These are phyloP conservation scores for Austroboletus niveus DNA, from an alignment of 1,284 basidiomycete species.

Conservation along the genomic window DNA sequence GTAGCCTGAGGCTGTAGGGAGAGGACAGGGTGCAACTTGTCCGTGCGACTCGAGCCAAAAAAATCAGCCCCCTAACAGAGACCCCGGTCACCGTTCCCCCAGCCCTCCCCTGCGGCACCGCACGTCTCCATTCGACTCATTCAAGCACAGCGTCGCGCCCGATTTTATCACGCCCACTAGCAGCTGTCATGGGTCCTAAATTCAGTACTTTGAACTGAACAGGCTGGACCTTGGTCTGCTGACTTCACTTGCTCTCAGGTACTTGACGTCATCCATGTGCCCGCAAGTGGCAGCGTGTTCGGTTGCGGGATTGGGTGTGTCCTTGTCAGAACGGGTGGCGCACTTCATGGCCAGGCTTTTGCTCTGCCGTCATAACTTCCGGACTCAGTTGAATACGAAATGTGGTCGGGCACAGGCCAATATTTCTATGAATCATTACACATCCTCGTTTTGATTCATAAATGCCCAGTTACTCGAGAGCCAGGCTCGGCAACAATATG, in stretches of 20 bases:
- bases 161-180: too few species aligned
- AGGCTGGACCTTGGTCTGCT: background rate
- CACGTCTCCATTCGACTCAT: conserved; percentile 12
- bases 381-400: background rate
- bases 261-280: conserved; percentile 10
- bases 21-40: conserved; percentile 34
- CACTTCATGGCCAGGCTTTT: too few species aligned
- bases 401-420: too few species aligned
- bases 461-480: too few species aligned
- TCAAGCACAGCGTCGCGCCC: background rate
- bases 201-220: too few species aligned
- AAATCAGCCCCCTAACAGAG: conserved; percentile 25
- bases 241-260: background rate
- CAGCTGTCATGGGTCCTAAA: background rate
- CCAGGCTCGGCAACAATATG: too few species aligned
- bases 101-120: conserved; percentile 20
- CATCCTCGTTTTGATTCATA: too few species aligned
- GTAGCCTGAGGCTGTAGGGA: conserved; percentile 39
- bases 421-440: too few species aligned
- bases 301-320: background rate
- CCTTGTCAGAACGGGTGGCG: too few species aligned
- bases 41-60: conserved; percentile 36
- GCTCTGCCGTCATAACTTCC: background rate
- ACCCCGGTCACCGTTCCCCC: conserved; percentile 28
- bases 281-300: conserved; percentile 5